phyloP scores from a whole-genome alignment of 345 rosid genomes.

The Hibiscus syriacus region DNA sequence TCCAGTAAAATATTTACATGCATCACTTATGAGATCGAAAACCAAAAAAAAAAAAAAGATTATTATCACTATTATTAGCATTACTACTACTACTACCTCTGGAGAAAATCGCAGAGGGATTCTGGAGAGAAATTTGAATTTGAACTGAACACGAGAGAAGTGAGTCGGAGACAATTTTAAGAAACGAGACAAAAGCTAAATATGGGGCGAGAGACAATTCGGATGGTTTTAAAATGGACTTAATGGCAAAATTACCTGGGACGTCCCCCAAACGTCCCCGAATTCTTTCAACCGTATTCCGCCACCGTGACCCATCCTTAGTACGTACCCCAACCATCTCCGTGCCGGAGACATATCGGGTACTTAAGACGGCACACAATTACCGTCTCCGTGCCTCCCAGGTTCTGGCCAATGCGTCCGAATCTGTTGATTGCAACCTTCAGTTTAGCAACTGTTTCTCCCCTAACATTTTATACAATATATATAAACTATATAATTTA shows the following conservation, averaged over 20 bases:
- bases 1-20: background rate
- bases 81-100: conserved; percentile 20
- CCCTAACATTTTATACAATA: too few relatives aligned
- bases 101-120: conserved; percentile 21
- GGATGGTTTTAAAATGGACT: conserved; percentile 6
- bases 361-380: too few relatives aligned
- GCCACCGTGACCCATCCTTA: too few relatives aligned
- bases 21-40: background rate
- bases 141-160: background rate
- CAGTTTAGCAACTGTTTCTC: conserved; percentile 70
- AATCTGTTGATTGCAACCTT: conserved; percentile 97
- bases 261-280: too few relatives aligned
- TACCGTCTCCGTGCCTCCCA: too few relatives aligned
- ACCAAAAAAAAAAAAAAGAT: background rate
- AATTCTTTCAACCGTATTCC: too few relatives aligned
- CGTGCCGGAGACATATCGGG: too few relatives aligned
- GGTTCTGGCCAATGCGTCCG: conserved; percentile 95
- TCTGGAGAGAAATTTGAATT: background rate
- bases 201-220: background rate
- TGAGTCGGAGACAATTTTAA: conserved; percentile 1
- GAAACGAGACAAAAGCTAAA: background rate
- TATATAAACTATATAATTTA: too few relatives aligned
- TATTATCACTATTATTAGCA: background rate
- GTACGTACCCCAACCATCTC: too few relatives aligned
- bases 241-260: too few relatives aligned